Evolutionary conservation across 495 filamentous ascomycete genomes (phyloP).

Genomic region (Clohesyomyces aquaticus): DNA sequence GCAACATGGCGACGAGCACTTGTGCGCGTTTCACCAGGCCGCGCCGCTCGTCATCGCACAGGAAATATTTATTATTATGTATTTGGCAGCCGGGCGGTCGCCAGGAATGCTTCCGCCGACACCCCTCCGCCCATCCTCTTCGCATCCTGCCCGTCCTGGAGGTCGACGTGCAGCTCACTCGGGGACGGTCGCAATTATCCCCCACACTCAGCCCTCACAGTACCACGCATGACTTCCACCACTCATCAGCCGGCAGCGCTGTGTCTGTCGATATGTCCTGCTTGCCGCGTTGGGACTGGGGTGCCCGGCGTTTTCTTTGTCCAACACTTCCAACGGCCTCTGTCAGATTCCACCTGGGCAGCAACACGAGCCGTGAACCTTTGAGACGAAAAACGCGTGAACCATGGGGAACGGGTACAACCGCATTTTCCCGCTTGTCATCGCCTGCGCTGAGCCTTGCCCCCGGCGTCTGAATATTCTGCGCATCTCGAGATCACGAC

Average conservation of each 20-base stretch:
- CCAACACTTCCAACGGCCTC: neutral
- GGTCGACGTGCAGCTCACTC: neutral
- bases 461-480: neutral
- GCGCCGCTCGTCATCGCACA: slow-evolving; percentile 2
- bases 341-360: neutral
- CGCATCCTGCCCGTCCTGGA: neutral
- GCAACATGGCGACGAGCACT: too few species aligned
- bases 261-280: neutral
- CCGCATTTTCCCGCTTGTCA: neutral
- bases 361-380: too few species aligned
- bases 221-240: slow-evolving; percentile 14
- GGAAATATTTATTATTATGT: too few species aligned
- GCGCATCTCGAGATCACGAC: neutral
- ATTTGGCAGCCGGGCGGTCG: too few species aligned
- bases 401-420: slow-evolving; percentile 8
- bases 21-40: neutral
- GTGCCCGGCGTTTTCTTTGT: neutral
- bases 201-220: slow-evolving; percentile 1
- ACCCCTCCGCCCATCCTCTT: neutral
- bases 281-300: slow-evolving; percentile 5
- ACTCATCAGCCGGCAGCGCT: neutral
- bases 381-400: neutral
- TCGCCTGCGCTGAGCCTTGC: neutral
- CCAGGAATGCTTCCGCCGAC: neutral
- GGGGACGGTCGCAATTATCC: neutral